Evolutionary conservation across 2,329 filamentous ascomycete species (phyloP), one percentile per base, ranked within the genome.

Genomic region (Cladophialophora carrionii): DNA sequence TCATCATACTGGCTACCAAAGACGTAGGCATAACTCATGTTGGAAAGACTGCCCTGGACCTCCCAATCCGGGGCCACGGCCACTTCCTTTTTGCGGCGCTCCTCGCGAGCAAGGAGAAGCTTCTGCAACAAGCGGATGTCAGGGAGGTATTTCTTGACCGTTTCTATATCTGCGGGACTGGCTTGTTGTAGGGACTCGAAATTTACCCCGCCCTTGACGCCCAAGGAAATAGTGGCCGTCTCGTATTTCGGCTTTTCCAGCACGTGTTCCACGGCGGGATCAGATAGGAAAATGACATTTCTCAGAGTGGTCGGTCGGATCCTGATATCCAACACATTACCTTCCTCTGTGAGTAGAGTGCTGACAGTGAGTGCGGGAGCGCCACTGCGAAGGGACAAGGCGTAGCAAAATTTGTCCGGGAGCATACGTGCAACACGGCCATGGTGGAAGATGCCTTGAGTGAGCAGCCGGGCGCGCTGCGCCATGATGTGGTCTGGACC

Each of bases 331-430:
- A 87, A 70, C 3, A 85, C 78, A 4, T 82, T 76, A 9, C 85
- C 87, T 22, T 79, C 70, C 1, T 73, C 68, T 66, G 85, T 79
- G 48, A 88, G 72, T 64, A 81, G 82, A 7, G 84, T 83, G 71
- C 85, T 88, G 72, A 88, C 85, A 0, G 87, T 88, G 34, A 89
- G 74, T 14, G 82, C 82, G 2, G 86, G 85, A n/a, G 84, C 79
- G 51, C 83, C 76, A 6, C 74, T 74, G 2, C 73, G 78, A 55
- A 89, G 76, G 73, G 84, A 87, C 73, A 88, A 85, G 64, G 83
- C 73, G 7, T 63, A 17, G 20, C 83, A 80, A 6, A 83, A 72
- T 72, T 78, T 78, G 1, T 73, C 73, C 1, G 85, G 84, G 20
- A 88, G 71, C 83, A 88, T 87, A 9, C 82, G 81, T 68, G 83